These are phyloP conservation scores for Musa balbisiana DNA, from an alignment of 202 grass and related monocot species.

Conservation along the genomic window DNA sequence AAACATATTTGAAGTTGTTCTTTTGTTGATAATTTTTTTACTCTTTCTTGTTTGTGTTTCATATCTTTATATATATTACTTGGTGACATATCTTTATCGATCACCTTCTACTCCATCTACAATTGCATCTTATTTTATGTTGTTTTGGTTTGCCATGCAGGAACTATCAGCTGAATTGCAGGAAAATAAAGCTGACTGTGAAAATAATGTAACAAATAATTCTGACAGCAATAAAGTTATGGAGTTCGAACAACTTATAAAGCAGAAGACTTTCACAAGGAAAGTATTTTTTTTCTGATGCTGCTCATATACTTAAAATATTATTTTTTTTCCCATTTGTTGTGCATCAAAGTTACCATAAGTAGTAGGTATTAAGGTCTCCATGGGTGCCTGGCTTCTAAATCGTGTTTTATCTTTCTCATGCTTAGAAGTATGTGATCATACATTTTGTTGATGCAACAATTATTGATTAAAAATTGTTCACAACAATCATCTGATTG, in stretches of 20 bases:
- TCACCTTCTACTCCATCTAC: no score
- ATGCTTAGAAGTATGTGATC: not conserved
- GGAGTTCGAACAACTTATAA: slow-evolving; percentile 76
- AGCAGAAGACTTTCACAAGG: slow-evolving; percentile 73
- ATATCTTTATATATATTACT: not conserved
- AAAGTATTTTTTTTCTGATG: slow-evolving; percentile 27
- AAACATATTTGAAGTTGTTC: no score
- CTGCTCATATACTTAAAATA: slow-evolving; percentile 4
- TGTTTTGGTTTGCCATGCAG: not conserved
- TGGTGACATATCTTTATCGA: no score
- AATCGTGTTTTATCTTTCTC: not conserved
- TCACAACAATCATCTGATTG: no score
- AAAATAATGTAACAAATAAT: not conserved
- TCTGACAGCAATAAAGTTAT: slow-evolving; percentile 32
- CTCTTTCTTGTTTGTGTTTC: not conserved
- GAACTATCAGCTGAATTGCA: not conserved
- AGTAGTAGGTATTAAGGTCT: not conserved
- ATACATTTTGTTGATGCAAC: no score
- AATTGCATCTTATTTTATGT: not conserved
- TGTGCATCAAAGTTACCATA: not conserved
- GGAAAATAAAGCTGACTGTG: not conserved
- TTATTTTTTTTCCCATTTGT: not conserved
- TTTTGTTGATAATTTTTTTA: no score
- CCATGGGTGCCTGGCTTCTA: not conserved
- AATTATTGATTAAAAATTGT: no score